A percentile compares a stretch with the other conserved stretches of the same genome.
phyloP scores from a whole-genome alignment of 1,284 basidiomycete species.

The Moesziomyces parantarcticus region DNA sequence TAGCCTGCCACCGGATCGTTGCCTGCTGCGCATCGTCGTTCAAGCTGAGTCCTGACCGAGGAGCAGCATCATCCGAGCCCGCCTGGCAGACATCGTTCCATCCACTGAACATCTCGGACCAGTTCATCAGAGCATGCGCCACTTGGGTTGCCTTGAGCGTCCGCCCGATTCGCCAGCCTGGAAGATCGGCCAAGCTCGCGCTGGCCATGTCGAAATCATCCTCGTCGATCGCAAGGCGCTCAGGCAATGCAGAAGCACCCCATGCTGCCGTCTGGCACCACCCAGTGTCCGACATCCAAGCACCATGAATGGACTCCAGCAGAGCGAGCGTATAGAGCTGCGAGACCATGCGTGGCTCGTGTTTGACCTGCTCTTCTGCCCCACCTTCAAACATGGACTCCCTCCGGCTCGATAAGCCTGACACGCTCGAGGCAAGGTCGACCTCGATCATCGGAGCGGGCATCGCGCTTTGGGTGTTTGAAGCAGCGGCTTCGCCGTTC shows the following conservation, averaged over 20 bases:
- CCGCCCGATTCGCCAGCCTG: slow-evolving; percentile 33
- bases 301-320: slow-evolving; percentile 34
- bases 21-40: slow-evolving; percentile 28
- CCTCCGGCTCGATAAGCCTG: slow-evolving; percentile 17
- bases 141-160: slow-evolving; percentile 28
- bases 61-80: neutral
- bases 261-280: slow-evolving; percentile 33
- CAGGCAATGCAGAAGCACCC: slow-evolving; percentile 19
- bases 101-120: slow-evolving; percentile 45
- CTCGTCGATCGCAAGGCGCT: slow-evolving; percentile 24
- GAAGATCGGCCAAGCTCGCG: slow-evolving; percentile 20
- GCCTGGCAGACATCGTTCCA: slow-evolving; percentile 13
- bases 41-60: slow-evolving; percentile 16
- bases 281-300: slow-evolving; percentile 40
- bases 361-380: neutral
- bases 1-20: slow-evolving; percentile 39
- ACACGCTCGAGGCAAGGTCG: slow-evolving; percentile 1
- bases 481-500: neutral
- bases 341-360: slow-evolving; percentile 22
- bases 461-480: neutral
- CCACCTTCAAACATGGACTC: slow-evolving; percentile 5
- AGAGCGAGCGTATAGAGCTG: slow-evolving; percentile 37
- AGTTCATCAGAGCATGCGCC: slow-evolving; percentile 44
- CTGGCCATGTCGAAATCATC: slow-evolving; percentile 17
- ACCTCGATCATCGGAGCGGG: slow-evolving; percentile 11